A percentile compares a stretch with the other conserved stretches of the same genome.
Conservation (phyloP, 2,329 filamentous ascomycete genomes). For the Coniochaeta prunicola region DNA sequence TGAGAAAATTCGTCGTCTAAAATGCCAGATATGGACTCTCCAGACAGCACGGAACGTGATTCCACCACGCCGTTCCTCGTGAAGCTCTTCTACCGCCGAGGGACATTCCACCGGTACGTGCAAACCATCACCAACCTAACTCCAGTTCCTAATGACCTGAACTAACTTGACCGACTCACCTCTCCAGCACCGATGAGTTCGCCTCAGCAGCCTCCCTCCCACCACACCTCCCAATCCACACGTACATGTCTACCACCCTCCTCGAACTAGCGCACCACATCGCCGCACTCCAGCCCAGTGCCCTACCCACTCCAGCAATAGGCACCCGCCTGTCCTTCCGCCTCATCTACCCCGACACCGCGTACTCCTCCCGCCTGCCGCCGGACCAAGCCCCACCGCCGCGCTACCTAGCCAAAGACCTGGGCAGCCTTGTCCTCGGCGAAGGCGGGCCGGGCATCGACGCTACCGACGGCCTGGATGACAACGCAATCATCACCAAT, state of each 20-base stretch:
- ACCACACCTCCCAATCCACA: constrained; percentile 72
- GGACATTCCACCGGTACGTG: constrained; percentile 60
- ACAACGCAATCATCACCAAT: constrained; percentile 10
- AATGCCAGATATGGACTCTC: constrained; percentile 6
- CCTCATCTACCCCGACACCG: constrained; percentile 73
- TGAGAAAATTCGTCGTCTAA: too few species aligned
- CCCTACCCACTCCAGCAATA: constrained; percentile 66
- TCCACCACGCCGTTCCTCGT: constrained; percentile 74
- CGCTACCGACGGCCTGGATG: constrained; percentile 27
- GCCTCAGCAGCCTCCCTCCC: constrained; percentile 48
- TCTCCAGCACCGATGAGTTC: constrained; percentile 63
- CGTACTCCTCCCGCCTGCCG: constrained; percentile 12
- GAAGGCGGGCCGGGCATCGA: constrained; percentile 40
- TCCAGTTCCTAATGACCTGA: neutral
- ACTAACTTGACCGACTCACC: constrained; percentile 9
- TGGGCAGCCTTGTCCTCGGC: constrained; percentile 78
- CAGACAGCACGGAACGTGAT: constrained; percentile 51
- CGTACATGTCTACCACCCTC: constrained; percentile 76
- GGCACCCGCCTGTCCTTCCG: constrained; percentile 85
- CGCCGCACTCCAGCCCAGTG: constrained; percentile 50
- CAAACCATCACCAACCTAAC: constrained; percentile 8
- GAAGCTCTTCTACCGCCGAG: constrained; percentile 74
- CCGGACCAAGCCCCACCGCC: constrained; percentile 16
- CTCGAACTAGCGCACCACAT: constrained; percentile 75
- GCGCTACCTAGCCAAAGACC: constrained; percentile 69